Percentiles rank a stretch among this genome's conserved stretches.
Conservation (phyloP, 768 basidiomycete species). For the Heimioporus sp. region DNA sequence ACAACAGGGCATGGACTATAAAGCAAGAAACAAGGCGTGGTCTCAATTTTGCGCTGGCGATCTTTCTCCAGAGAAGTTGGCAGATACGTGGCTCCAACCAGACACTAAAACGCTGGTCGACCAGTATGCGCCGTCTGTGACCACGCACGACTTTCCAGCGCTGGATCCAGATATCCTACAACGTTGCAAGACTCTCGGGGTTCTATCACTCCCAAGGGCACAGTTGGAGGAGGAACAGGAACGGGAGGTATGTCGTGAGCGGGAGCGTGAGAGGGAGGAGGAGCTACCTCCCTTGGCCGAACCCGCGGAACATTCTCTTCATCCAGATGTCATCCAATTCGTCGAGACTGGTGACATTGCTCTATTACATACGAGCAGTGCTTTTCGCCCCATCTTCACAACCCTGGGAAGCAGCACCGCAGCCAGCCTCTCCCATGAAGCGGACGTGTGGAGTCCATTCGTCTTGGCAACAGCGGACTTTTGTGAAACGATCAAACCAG, state of each 20-base stretch:
- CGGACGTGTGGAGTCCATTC: not conserved
- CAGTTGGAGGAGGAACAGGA: slow-evolving; percentile 45
- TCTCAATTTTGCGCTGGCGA: not conserved
- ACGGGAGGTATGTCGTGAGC: slow-evolving; percentile 6
- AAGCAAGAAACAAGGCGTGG: slow-evolving; percentile 11
- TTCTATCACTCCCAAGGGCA: slow-evolving; percentile 6
- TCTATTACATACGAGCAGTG: not conserved
- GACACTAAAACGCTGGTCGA: slow-evolving; percentile 35
- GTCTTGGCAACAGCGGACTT: slow-evolving; percentile 1
- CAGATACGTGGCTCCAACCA: slow-evolving; percentile 34
- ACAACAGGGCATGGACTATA: slow-evolving; percentile 30
- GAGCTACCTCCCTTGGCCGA: not conserved
- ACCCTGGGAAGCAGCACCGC: not conserved
- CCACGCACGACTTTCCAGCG: not conserved
- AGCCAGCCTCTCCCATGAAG: not conserved
- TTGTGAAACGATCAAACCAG: not conserved
- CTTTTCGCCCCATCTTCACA: not conserved
- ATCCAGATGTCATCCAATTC: not conserved
- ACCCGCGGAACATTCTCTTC: not conserved
- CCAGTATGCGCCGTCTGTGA: slow-evolving; percentile 25
- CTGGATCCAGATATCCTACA: slow-evolving; percentile 2
- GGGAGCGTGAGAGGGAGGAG: not conserved
- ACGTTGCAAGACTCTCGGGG: slow-evolving; percentile 8
- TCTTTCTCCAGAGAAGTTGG: not conserved
- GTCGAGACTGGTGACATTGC: not conserved